Conservation (phyloP, 805 yeast species). For the Torulaspora indica region DNA sequence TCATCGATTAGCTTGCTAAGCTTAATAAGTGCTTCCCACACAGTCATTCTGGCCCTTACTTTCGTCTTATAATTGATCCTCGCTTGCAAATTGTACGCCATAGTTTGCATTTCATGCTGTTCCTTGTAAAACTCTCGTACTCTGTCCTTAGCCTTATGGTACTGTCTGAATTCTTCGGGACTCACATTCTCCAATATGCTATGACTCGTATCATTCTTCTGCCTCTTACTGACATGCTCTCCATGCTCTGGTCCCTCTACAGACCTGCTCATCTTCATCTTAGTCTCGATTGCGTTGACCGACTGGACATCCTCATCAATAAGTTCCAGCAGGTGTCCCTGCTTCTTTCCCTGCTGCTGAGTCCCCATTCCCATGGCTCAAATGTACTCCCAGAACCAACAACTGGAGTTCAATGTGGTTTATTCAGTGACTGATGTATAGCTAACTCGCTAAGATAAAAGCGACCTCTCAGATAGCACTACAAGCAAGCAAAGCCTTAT, state of each 20-base stretch:
- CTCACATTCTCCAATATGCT: slow-evolving; percentile 22
- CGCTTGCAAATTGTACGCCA: slow-evolving; percentile 67
- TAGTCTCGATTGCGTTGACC: slow-evolving; percentile 37
- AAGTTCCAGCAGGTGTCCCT: slow-evolving; percentile 37
- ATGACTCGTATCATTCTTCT: slow-evolving; percentile 5
- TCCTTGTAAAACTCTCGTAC: slow-evolving; percentile 63
- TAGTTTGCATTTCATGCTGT: slow-evolving; percentile 66
- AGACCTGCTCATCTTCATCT: slow-evolving; percentile 11
- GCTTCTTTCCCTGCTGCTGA: slow-evolving; percentile 13
- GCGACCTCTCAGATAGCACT: too few species aligned
- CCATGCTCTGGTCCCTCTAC: not conserved
- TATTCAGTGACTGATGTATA: not conserved
- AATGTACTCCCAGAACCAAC: not conserved
- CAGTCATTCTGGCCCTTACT: slow-evolving; percentile 58
- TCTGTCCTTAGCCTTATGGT: slow-evolving; percentile 63
- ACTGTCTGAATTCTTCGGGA: slow-evolving; percentile 51
- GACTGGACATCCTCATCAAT: slow-evolving; percentile 44
- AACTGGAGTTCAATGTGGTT: too few species aligned
- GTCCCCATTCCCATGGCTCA: not conserved
- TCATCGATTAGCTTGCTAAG: slow-evolving; percentile 62
- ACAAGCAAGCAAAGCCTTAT: too few species aligned
- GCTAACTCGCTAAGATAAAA: too few species aligned
- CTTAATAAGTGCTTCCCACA: slow-evolving; percentile 66
- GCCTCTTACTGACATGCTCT: slow-evolving; percentile 6
- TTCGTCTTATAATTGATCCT: slow-evolving; percentile 66